phyloP scores from a whole-genome alignment of 164 flowering plant genomes.

The Chimonanthus praecox region DNA sequence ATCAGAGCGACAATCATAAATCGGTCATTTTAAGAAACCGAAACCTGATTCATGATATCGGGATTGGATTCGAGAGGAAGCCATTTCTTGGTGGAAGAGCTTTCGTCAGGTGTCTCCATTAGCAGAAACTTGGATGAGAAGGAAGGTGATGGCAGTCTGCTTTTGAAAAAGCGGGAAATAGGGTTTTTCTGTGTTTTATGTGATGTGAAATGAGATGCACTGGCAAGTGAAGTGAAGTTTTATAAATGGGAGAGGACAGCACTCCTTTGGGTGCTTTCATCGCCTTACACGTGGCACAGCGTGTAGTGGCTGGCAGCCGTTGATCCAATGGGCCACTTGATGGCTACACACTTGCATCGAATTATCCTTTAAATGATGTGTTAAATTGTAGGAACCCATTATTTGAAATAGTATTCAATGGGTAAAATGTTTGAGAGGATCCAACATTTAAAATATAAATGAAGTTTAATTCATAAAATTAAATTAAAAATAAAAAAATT shows the following conservation, averaged over 20 bases:
- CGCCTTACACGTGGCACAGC: not conserved
- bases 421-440: too few species aligned
- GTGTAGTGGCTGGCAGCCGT: not conserved
- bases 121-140: not conserved
- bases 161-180: not conserved
- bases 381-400: too few species aligned
- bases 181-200: not conserved
- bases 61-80: conserved; percentile 99
- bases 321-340: too few species aligned
- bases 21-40: not conserved
- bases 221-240: not conserved
- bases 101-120: conserved; percentile 27
- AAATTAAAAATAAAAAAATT: too few species aligned
- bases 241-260: too few species aligned
- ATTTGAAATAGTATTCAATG: too few species aligned
- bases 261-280: not conserved
- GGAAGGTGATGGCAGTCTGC: not conserved
- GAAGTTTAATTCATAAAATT: too few species aligned
- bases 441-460: too few species aligned
- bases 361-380: too few species aligned
- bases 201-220: not conserved
- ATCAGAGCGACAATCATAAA: not conserved
- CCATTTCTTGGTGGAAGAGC: conserved; percentile 71
- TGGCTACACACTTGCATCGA: too few species aligned
- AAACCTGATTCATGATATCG: conserved; percentile 96